Evolutionary conservation across 768 basidiomycete species (phyloP).

Genomic region (Mycena crocata): DNA sequence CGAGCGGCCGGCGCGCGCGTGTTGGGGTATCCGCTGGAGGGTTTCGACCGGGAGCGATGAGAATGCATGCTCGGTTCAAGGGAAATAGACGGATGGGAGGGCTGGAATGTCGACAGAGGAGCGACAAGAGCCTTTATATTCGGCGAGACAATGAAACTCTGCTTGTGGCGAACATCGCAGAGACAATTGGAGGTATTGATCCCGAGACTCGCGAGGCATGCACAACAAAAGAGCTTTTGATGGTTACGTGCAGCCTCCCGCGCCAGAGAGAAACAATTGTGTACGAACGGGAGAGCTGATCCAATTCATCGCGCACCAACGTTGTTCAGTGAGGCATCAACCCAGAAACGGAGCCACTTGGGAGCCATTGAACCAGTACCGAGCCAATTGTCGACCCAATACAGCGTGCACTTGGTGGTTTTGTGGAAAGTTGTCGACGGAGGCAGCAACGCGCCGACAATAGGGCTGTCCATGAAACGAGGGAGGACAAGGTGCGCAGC

Average conservation of each 20-base stretch:
- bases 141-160: neutral
- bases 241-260: neutral
- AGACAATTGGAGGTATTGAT: constrained; percentile 23
- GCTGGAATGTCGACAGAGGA: neutral
- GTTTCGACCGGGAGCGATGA: neutral
- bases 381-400: too few relatives aligned
- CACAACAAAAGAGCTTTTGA: constrained; percentile 9
- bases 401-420: too few relatives aligned
- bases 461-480: too few relatives aligned
- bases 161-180: neutral
- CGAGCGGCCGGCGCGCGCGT: constrained; percentile 13
- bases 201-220: neutral
- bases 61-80: constrained; percentile 10
- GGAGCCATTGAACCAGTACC: too few relatives aligned
- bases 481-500: too few relatives aligned
- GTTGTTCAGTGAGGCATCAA: too few relatives aligned
- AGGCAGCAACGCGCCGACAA: too few relatives aligned
- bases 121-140: neutral
- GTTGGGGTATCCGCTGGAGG: neutral
- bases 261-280: neutral
- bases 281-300: too few relatives aligned
- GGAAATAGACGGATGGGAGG: too few relatives aligned
- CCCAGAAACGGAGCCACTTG: too few relatives aligned
- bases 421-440: too few relatives aligned
- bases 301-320: too few relatives aligned